Evolutionary conservation across 83 land plant species (phyloP).

Genomic region (Picea mariana): DNA sequence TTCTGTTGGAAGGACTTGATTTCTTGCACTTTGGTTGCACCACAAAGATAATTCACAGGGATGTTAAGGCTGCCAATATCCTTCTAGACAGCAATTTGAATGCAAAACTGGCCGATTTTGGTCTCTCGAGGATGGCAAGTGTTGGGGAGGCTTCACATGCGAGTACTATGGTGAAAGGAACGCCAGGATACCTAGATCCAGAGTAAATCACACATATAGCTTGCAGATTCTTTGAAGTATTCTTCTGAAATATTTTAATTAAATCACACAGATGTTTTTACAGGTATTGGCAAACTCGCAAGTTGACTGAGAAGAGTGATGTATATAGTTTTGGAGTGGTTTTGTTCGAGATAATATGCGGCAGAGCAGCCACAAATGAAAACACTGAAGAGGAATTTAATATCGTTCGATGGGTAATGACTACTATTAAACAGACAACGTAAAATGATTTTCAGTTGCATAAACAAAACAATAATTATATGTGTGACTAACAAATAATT

Average conservation of each 20-base stretch:
- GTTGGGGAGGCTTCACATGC: not conserved
- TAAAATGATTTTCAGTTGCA: too few relatives aligned
- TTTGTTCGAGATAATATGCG: not conserved
- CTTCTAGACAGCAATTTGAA: not conserved
- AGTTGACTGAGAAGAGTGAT: constrained; percentile 7
- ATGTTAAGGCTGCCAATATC: not conserved
- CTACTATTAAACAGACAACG: too few relatives aligned
- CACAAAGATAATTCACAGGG: not conserved
- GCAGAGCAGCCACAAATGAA: not conserved
- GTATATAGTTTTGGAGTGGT: constrained; percentile 1
- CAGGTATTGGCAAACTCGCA: not conserved
- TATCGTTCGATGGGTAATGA: not conserved
- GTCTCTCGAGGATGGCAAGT: not conserved
- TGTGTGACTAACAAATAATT: too few relatives aligned
- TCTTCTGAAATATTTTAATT: not conserved
- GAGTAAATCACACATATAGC: not conserved
- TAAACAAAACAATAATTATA: too few relatives aligned
- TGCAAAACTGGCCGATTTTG: constrained; percentile 2
- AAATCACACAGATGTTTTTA: not conserved
- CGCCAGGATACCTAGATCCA: not conserved
- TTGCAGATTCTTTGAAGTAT: not conserved
- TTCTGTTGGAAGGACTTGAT: too few relatives aligned
- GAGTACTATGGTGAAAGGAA: not conserved
- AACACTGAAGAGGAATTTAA: not conserved
- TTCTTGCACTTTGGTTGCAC: too few relatives aligned